Evolutionary conservation across 202 grass and related monocot genomes (phyloP).

Genomic region (Hordeum pubiflorum): DNA sequence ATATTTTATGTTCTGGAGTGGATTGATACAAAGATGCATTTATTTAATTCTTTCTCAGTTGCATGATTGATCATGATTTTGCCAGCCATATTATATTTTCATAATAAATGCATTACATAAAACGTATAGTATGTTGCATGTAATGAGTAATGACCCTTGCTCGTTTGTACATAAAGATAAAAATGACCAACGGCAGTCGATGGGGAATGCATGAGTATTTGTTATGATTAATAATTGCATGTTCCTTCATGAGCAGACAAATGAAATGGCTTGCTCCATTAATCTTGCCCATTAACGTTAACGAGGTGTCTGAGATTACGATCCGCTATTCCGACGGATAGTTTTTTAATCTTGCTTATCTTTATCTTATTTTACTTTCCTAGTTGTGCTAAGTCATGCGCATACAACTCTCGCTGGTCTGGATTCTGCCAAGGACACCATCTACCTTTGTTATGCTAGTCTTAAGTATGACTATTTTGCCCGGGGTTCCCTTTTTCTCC

Average conservation of each 20-base stretch:
- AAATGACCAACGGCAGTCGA: background rate
- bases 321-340: background rate
- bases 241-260: background rate
- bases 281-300: background rate
- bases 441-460: background rate
- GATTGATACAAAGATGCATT: background rate
- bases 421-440: background rate
- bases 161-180: background rate
- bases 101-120: background rate
- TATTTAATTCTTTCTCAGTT: background rate
- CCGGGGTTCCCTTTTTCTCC: background rate
- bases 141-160: background rate
- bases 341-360: background rate
- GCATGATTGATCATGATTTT: slow-evolving; percentile 18
- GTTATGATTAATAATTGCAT: background rate
- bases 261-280: background rate
- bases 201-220: background rate
- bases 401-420: background rate
- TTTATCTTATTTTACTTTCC: background rate
- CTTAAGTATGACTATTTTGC: background rate
- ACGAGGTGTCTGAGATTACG: background rate
- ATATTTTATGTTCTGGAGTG: background rate
- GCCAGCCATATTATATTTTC: background rate
- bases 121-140: background rate
- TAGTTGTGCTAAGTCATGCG: background rate